Evolutionary conservation across 148 eudicot genomes (phyloP).

Genomic region (Rhododendron simsii): DNA sequence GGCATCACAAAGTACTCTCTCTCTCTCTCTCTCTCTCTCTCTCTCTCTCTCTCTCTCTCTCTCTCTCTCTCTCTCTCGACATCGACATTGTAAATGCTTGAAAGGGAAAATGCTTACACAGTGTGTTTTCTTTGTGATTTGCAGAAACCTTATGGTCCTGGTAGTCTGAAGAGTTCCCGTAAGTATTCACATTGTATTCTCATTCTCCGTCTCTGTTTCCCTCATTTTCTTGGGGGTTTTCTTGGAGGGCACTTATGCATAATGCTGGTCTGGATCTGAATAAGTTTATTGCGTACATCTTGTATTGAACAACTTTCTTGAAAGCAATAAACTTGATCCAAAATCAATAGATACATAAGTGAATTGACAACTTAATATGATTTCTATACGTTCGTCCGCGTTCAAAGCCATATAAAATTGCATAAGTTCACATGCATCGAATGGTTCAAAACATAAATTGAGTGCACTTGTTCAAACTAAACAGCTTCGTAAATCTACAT

Average conservation of each 20-base stretch:
- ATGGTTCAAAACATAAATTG: too few species aligned
- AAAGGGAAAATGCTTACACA: not conserved
- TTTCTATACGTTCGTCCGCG: too few species aligned
- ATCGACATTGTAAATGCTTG: not conserved
- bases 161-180: slow-evolving; percentile 41
- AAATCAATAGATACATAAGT: not conserved
- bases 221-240: not conserved
- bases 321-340: not conserved
- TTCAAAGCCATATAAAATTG: too few species aligned
- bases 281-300: not conserved
- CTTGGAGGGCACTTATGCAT: not conserved
- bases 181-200: slow-evolving; percentile 12
- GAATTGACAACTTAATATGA: too few species aligned
- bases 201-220: not conserved
- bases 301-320: not conserved
- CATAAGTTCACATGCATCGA: too few species aligned
- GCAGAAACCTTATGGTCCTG: slow-evolving; percentile 36
- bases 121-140: not conserved
- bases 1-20: slow-evolving; percentile 16
- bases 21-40: slow-evolving; percentile 5
- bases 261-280: not conserved
- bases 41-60: not conserved
- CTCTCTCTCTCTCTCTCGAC: not conserved
- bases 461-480: not conserved
- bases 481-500: too few species aligned